Percentiles rank a stretch among this genome's conserved stretches.
Conservation (phyloP, 305 asterid species). For the Fraxinus albicans region DNA sequence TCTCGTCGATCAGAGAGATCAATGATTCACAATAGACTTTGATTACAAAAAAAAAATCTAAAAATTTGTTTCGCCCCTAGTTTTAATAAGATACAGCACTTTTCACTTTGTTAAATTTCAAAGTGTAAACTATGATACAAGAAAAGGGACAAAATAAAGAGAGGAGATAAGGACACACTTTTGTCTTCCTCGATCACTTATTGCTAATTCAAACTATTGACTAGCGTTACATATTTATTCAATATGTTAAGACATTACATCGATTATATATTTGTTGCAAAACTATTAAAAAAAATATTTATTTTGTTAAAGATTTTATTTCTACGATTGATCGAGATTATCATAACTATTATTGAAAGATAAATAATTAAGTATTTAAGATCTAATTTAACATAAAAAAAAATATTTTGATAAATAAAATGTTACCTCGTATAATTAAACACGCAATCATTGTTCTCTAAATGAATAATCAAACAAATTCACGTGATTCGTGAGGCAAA, state of each 20-base stretch:
- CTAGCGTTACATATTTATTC: not conserved
- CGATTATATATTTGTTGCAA: not conserved
- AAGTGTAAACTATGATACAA: not conserved
- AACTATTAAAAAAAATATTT: no score
- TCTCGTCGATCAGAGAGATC: not conserved
- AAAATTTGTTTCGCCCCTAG: not conserved
- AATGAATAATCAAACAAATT: not conserved
- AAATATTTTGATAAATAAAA: not conserved
- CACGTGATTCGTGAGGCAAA: slow-evolving; percentile 21
- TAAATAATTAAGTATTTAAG: not conserved
- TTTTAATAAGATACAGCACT: not conserved
- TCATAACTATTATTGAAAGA: not conserved
- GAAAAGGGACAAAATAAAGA: not conserved
- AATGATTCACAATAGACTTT: not conserved
- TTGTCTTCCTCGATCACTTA: not conserved
- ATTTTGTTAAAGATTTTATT: no score
- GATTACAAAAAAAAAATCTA: not conserved
- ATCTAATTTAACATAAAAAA: not conserved
- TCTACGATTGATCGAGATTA: not conserved
- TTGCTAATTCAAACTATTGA: not conserved
- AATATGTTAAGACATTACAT: not conserved
- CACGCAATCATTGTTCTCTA: not conserved
- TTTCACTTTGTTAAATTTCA: not conserved
- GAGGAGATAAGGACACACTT: not conserved
- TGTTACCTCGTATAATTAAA: not conserved